Evolutionary conservation across 2,329 filamentous ascomycete species (phyloP).

Genomic region (Anthostomella pinea): DNA sequence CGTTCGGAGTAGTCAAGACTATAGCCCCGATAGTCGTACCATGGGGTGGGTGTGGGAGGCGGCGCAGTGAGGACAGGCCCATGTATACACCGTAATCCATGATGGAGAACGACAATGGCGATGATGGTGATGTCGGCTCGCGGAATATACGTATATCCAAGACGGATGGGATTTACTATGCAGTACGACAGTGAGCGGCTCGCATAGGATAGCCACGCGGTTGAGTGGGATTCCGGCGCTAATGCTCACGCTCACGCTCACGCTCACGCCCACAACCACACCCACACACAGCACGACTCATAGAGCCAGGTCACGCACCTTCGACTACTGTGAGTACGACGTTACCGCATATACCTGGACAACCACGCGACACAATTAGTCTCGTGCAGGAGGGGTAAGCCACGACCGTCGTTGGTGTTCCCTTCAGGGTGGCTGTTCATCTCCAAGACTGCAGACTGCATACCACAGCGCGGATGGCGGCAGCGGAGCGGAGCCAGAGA

Average conservation of each 20-base stretch:
- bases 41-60: neutral
- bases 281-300: no score
- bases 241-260: no score
- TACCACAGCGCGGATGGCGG: no score
- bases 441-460: constrained; percentile 1
- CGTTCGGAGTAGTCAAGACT: neutral
- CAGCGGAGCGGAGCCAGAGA: no score
- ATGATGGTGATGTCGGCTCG: no score
- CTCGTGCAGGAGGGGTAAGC: constrained; percentile 6
- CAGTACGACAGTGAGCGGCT: no score
- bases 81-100: neutral
- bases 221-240: constrained; percentile 15
- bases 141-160: no score
- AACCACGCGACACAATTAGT: no score
- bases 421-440: constrained; percentile 15
- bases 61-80: neutral
- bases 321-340: no score
- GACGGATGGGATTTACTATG: no score
- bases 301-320: no score
- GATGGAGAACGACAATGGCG: neutral
- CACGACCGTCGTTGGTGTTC: constrained; percentile 13
- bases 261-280: constrained; percentile 13
- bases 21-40: neutral
- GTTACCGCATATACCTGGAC: no score
- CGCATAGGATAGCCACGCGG: constrained; percentile 17